phyloP scores from a whole-genome alignment of 176 grass and related monocot species.

The Bonia amplexicaulis region DNA sequence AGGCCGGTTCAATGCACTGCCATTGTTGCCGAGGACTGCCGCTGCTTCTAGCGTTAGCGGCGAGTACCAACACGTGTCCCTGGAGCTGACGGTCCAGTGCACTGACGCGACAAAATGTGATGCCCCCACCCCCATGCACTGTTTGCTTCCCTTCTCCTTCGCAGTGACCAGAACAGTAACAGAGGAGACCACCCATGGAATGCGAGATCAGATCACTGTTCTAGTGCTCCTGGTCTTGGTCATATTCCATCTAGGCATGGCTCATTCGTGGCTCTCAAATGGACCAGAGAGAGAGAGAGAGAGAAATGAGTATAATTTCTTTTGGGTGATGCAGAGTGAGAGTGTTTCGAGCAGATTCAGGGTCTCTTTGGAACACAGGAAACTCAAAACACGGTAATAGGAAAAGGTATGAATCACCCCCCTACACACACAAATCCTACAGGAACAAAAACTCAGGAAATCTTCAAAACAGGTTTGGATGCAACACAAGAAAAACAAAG shows the following conservation, averaged over 20 bases:
- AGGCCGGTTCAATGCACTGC: not conserved
- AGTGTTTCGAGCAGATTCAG: too few species aligned
- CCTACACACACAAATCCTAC: too few species aligned
- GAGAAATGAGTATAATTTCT: too few species aligned
- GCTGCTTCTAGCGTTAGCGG: not conserved
- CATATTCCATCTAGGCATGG: not conserved
- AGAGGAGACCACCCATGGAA: not conserved
- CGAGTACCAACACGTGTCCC: not conserved
- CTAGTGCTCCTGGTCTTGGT: not conserved
- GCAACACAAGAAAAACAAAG: too few species aligned
- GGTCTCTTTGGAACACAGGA: too few species aligned
- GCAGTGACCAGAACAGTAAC: not conserved
- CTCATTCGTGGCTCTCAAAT: not conserved
- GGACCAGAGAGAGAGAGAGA: not conserved
- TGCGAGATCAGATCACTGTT: not conserved
- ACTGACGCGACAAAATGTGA: not conserved
- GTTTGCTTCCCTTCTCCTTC: not conserved
- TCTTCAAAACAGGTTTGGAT: too few species aligned
- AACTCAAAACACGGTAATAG: too few species aligned
- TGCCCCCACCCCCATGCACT: not conserved
- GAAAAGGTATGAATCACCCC: too few species aligned
- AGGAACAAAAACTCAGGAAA: too few species aligned
- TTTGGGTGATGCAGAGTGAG: too few species aligned
- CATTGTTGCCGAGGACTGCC: not conserved
- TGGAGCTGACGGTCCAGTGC: not conserved